phyloP scores from a whole-genome alignment of 768 basidiomycete genomes.

The Rhizopogon roseolus region DNA sequence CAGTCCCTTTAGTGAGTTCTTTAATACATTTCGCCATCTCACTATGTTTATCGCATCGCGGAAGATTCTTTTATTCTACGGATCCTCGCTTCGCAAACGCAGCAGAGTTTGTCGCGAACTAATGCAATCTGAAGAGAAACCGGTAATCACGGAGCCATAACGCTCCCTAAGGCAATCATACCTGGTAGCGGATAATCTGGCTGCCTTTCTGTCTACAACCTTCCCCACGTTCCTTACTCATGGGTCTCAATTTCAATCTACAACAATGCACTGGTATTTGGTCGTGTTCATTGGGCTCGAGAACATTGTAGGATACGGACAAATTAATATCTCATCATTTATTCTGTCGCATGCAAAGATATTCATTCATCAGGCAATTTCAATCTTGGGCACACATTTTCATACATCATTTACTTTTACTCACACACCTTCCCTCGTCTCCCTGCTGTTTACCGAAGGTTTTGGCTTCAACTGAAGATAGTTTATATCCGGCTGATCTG shows the following conservation, averaged over 20 bases:
- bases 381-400: background rate
- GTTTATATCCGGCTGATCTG: no score
- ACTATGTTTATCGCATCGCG: background rate
- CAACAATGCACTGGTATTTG: background rate
- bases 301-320: background rate
- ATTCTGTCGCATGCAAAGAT: background rate
- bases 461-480: no score
- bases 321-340: background rate
- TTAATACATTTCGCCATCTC: background rate
- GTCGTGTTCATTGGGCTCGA: background rate
- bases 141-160: no score
- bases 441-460: no score
- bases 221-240: background rate
- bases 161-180: conserved; percentile 6
- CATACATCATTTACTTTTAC: background rate
- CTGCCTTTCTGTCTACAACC: background rate
- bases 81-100: conserved; percentile 20
- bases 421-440: background rate
- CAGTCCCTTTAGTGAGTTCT: conserved; percentile 49
- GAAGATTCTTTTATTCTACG: conserved; percentile 28
- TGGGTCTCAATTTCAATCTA: background rate
- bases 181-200: conserved; percentile 3
- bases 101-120: conserved; percentile 17
- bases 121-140: conserved; percentile 1
- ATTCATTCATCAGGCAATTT: background rate